Percentiles rank a stretch among this genome's conserved stretches.
These are phyloP conservation scores for Phytophthora foliorum DNA, from an alignment of 352 stramenopile species.

Conservation along the genomic window DNA sequence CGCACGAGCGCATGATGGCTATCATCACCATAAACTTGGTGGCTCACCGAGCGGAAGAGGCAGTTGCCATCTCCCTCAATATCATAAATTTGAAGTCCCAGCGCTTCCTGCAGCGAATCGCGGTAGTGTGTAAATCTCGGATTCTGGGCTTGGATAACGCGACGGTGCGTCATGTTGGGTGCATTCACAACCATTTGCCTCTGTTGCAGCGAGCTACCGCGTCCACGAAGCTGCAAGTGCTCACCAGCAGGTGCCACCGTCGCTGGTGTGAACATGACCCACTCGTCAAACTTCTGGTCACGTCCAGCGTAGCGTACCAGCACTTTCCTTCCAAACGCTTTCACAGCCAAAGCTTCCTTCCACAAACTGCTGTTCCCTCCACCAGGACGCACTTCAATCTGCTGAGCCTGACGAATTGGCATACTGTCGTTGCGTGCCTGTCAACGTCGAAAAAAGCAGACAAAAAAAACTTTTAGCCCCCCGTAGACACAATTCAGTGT, in stretches of 20 bases:
- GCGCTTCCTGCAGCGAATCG: slow-evolving; percentile 47
- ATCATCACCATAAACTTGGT: slow-evolving; percentile 97
- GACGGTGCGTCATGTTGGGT: slow-evolving; percentile 46
- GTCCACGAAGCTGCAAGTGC: slow-evolving; percentile 54
- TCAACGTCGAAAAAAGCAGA: not conserved
- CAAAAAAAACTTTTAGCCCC: not conserved
- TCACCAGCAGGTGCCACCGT: slow-evolving; percentile 69
- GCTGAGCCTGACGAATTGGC: slow-evolving; percentile 70
- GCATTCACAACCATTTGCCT: slow-evolving; percentile 61
- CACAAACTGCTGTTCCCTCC: slow-evolving; percentile 52
- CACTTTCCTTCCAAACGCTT: slow-evolving; percentile 49
- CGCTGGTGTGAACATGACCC: slow-evolving; percentile 69
- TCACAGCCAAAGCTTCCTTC: slow-evolving; percentile 75
- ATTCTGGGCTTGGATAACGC: slow-evolving; percentile 78
- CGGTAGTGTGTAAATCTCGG: slow-evolving; percentile 83
- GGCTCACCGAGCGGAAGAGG: slow-evolving; percentile 96
- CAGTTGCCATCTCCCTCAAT: slow-evolving; percentile 98
- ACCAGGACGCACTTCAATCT: slow-evolving; percentile 71
- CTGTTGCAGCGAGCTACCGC: slow-evolving; percentile 39
- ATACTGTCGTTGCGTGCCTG: slow-evolving; percentile 68
- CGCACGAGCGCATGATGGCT: slow-evolving; percentile 93
- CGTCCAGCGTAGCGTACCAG: slow-evolving; percentile 77
- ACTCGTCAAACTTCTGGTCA: slow-evolving; percentile 77
- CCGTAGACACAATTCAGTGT: not conserved
- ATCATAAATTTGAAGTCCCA: slow-evolving; percentile 60